These are phyloP conservation scores for Heliocybe sulcata DNA, from an alignment of 1,284 basidiomycete species.

Conservation along the genomic window DNA sequence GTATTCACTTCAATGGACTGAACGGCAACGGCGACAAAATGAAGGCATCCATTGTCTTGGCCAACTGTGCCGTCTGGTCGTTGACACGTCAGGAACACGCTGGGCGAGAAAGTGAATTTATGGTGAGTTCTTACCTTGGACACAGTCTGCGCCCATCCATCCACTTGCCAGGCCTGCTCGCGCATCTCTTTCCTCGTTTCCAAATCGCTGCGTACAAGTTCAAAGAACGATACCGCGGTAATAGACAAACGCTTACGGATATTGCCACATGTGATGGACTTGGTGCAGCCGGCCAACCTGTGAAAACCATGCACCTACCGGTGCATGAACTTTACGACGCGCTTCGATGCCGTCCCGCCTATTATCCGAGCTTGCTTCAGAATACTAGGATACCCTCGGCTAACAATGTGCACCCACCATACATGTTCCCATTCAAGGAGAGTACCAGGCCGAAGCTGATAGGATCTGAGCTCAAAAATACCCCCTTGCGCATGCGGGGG, in stretches of 20 bases:
- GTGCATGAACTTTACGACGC: slow-evolving; percentile 73
- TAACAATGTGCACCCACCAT: slow-evolving; percentile 49
- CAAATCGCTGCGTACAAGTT: slow-evolving; percentile 46
- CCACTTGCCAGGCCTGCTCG: slow-evolving; percentile 87
- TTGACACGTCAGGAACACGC: slow-evolving; percentile 10
- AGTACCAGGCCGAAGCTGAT: slow-evolving; percentile 78
- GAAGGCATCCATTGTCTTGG: slow-evolving; percentile 73
- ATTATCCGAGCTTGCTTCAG: background rate
- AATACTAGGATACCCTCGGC: background rate
- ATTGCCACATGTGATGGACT: slow-evolving; percentile 94
- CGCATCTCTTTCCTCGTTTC: slow-evolving; percentile 76
- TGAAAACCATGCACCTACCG: slow-evolving; percentile 92
- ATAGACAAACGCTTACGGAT: slow-evolving; percentile 51
- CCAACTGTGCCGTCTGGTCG: slow-evolving; percentile 69
- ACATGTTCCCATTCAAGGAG: slow-evolving; percentile 90
- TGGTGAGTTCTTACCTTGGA: slow-evolving; percentile 55
- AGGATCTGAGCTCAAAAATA: slow-evolving; percentile 86
- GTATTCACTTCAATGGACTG: slow-evolving; percentile 49
- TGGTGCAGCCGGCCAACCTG: slow-evolving; percentile 87
- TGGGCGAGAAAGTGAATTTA: slow-evolving; percentile 2
- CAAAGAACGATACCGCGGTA: slow-evolving; percentile 6
- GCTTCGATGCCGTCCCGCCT: slow-evolving; percentile 88
- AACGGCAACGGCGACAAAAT: slow-evolving; percentile 70
- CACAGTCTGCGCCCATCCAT: slow-evolving; percentile 93
- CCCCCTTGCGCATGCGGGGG: slow-evolving; percentile 84